phyloP scores from a whole-genome alignment of 1,139 yeast species.

The Suhomyces chickasaworum region DNA sequence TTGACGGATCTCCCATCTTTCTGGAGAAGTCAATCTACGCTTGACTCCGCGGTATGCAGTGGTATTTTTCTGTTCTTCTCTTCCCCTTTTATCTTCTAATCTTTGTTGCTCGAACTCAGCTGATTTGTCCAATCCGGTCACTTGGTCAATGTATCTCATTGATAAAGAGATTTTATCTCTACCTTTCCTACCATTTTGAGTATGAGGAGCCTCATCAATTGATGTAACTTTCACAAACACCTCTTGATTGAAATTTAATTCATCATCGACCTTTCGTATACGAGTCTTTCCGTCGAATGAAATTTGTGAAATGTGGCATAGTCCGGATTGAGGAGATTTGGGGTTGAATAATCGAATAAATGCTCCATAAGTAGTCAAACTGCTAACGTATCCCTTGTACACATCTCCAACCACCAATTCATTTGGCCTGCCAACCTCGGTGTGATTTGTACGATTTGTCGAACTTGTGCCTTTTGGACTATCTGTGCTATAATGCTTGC shows the following conservation, averaged over 20 bases:
- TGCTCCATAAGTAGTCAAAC: constrained; percentile 73
- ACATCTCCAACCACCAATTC: constrained; percentile 37
- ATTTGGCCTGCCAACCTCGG: neutral
- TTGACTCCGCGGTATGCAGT: constrained; percentile 18
- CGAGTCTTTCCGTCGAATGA: constrained; percentile 47
- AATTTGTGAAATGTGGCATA: constrained; percentile 78
- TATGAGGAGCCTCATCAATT: constrained; percentile 32
- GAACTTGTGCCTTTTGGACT: too few species aligned
- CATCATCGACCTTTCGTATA: constrained; percentile 59
- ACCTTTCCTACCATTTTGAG: constrained; percentile 26
- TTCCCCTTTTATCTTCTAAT: constrained; percentile 24
- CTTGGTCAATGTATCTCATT: constrained; percentile 77
- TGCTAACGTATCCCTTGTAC: constrained; percentile 62
- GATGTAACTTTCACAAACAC: constrained; percentile 65
- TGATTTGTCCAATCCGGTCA: constrained; percentile 53
- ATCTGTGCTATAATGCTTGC: neutral
- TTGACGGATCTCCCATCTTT: constrained; percentile 87
- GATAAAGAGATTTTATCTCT: constrained; percentile 55
- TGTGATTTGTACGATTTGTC: neutral
- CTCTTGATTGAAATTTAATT: constrained; percentile 55
- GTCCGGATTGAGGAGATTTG: constrained; percentile 47
- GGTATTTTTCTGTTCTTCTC: constrained; percentile 19
- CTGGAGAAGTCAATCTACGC: constrained; percentile 75
- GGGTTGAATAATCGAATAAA: constrained; percentile 51
- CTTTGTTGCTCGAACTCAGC: constrained; percentile 25